Evolutionary conservation across 225 moss, liverwort and hornwort species (phyloP).

Genomic region (Rhytidiadelphus loreus): DNA sequence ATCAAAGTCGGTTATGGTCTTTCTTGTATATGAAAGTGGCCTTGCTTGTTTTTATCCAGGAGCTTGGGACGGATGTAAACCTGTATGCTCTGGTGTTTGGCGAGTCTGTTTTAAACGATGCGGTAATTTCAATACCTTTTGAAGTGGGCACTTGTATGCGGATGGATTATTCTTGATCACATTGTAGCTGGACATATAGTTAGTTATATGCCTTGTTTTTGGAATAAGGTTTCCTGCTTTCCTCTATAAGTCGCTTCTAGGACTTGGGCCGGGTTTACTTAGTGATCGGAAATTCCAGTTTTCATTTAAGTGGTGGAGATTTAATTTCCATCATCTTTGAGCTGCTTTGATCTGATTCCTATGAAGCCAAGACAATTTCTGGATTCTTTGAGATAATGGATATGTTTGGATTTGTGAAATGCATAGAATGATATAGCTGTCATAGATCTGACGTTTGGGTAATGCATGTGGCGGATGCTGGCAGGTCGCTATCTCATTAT

Average conservation of each 20-base stretch:
- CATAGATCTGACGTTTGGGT: constrained; percentile 6
- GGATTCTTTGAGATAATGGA: not conserved
- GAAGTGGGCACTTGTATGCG: not conserved
- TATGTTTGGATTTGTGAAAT: not conserved
- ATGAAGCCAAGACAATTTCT: not conserved
- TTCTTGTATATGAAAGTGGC: not conserved
- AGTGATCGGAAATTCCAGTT: not conserved
- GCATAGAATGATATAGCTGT: not conserved
- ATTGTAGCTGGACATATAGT: not conserved
- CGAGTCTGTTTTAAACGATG: constrained; percentile 97
- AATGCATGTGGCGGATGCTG: constrained; percentile 2
- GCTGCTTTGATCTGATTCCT: not conserved
- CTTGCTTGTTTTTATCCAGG: constrained; percentile 29
- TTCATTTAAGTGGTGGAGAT: not conserved
- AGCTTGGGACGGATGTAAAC: constrained; percentile 93
- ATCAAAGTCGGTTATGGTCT: not conserved
- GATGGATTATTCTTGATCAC: not conserved
- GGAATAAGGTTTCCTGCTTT: not conserved
- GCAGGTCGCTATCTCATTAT: constrained; percentile 81
- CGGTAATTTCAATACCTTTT: constrained; percentile 28
- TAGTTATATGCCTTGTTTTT: not conserved
- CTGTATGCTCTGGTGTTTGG: constrained; percentile 97
- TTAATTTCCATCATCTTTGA: not conserved
- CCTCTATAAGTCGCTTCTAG: not conserved
- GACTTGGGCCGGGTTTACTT: not conserved